Conservation (phyloP, 345 rosid species). For the Carallia pectinifolia region DNA sequence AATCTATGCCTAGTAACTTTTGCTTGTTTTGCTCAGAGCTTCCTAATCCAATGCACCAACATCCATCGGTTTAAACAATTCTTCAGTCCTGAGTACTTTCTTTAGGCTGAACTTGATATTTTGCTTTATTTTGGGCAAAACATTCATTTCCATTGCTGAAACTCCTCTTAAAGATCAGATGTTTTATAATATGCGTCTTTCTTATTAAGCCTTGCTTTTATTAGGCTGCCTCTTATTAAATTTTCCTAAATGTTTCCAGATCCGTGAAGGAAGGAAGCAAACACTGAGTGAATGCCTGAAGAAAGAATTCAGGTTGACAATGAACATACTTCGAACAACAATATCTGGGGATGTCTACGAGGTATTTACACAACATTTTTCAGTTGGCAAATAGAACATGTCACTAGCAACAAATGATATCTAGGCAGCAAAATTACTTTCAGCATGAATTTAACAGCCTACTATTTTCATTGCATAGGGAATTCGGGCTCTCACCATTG, state of each 20-base stretch:
- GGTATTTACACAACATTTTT: conserved; percentile 34
- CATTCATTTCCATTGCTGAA: too few species aligned
- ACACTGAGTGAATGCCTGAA: conserved; percentile 64
- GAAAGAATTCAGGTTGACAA: conserved; percentile 80
- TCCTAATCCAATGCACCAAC: too few species aligned
- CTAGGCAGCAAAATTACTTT: not conserved
- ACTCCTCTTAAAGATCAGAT: too few species aligned
- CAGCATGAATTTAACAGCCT: conserved; percentile 9
- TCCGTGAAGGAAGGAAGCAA: conserved; percentile 83
- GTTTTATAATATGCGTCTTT: not conserved
- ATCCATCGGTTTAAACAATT: too few species aligned
- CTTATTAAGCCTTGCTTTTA: too few species aligned
- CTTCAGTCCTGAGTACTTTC: too few species aligned
- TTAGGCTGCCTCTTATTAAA: not conserved
- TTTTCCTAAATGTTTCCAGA: conserved; percentile 34
- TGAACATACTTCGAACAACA: conserved; percentile 54
- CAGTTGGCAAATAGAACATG: not conserved
- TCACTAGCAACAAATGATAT: not conserved
- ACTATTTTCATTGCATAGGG: conserved; percentile 46
- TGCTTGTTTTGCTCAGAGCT: too few species aligned
- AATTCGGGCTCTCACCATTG: conserved; percentile 82
- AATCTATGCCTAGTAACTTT: too few species aligned
- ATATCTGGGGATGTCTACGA: conserved; percentile 82
- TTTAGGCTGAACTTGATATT: too few species aligned
- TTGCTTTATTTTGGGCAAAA: too few species aligned